Evolutionary conservation across 2,329 filamentous ascomycete species (phyloP).

Genomic region (Penicillium occitanis): DNA sequence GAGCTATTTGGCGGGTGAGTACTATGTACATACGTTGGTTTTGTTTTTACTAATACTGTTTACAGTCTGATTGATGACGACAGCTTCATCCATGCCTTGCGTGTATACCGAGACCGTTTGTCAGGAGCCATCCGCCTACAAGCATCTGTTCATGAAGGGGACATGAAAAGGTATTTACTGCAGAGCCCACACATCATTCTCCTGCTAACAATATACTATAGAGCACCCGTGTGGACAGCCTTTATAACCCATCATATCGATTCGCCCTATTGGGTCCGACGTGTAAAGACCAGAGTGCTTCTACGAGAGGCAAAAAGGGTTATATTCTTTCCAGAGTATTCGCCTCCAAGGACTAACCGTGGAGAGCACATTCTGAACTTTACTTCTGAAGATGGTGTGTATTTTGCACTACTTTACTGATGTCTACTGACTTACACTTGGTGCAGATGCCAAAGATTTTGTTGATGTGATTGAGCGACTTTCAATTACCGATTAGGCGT

Average conservation of each 20-base stretch:
- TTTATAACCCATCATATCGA: slow-evolving; percentile 53
- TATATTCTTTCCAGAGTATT: slow-evolving; percentile 55
- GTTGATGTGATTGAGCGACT: slow-evolving; percentile 35
- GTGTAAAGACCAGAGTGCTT: slow-evolving; percentile 45
- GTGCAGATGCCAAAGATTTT: slow-evolving; percentile 42
- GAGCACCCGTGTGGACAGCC: slow-evolving; percentile 62
- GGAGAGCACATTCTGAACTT: slow-evolving; percentile 46
- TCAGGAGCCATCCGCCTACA: slow-evolving; percentile 57
- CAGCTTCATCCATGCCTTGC: slow-evolving; percentile 54
- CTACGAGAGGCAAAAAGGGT: slow-evolving; percentile 54
- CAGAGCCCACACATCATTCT: background rate
- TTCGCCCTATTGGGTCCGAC: slow-evolving; percentile 51
- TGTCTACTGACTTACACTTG: background rate
- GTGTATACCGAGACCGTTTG: slow-evolving; percentile 53
- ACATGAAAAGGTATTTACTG: slow-evolving; percentile 47
- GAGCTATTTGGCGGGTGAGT: slow-evolving; percentile 53
- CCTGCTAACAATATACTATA: slow-evolving; percentile 22
- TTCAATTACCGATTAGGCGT: slow-evolving; percentile 16
- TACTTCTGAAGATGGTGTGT: slow-evolving; percentile 33
- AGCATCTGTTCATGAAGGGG: slow-evolving; percentile 55
- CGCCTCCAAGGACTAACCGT: slow-evolving; percentile 35
- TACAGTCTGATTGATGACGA: slow-evolving; percentile 55
- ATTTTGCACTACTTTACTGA: background rate
- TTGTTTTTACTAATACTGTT: background rate
- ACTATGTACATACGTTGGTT: background rate